Evolutionary conservation across 306 rosid genomes (phyloP), one percentile per base, ranked within the genome.

Genomic region (Vigna radiata): DNA sequence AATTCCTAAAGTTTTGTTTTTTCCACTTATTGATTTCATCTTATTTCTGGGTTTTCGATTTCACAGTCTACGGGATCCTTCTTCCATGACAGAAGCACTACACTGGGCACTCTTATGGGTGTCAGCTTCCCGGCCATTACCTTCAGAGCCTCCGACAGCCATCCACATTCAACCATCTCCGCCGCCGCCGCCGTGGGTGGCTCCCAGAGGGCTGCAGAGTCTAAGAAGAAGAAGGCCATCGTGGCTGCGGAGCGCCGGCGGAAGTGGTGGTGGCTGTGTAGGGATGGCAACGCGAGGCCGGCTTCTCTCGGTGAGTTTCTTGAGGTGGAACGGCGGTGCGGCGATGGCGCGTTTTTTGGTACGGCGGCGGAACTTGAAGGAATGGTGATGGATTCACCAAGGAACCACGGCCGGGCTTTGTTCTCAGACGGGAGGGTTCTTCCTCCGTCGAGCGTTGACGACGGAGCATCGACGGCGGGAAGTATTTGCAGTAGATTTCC

Each of bases 61-160:
- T 15, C 14, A 29, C 71, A 94, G 97, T 94, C 98, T 2, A 94
- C 97, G 18, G 98, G 98, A 48, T 94, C 98, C 0, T 94, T 94
- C 81, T 94, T 94, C 83, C 98, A 91, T 46, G 98, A 94, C 49
- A 77, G 94, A 79, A 91, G 98, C 88, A 91, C 96, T 9, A 88
- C 96, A 13, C 70, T 94, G 18, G 98, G 96, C 11, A 90, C 98
- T 39, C 84, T 94, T 10, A 94, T 94, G 97, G 98, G 98, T 1
- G 96, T 94, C 25, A 91, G 87, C 73, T 94, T 90, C 80, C 93
- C 97, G 2, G 74, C 94, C 29, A 86, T 89, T 43, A 62, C 96
- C 10, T 93, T 93, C 91, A 80, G 93, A 76, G 86, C 87, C 0
- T 90, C 94, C 0, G 70, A 70, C 54, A 72, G 72, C 4, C 92